A percentile compares a stretch with the other conserved stretches of the same genome.
Conservation (phyloP, 208 protist species). For the Leishmania arabica region DNA sequence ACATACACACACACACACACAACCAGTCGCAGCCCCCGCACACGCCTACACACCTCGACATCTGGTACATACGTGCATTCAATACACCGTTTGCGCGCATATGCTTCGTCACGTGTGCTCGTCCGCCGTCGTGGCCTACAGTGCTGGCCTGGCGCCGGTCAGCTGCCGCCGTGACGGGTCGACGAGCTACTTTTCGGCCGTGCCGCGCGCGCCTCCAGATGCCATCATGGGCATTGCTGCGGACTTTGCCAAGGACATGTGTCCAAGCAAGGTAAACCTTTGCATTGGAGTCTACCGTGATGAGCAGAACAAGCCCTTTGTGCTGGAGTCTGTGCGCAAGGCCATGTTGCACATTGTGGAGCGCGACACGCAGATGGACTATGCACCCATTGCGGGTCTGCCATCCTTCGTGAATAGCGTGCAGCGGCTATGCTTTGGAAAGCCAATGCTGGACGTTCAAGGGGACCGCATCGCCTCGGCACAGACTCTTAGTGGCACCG, state of each 20-base stretch:
- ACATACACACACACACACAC: neutral
- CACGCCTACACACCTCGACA: neutral
- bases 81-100: neutral
- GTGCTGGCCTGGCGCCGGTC: neutral
- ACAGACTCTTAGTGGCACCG: conserved; percentile 87
- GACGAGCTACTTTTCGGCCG: conserved; percentile 38
- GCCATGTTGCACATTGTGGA: conserved; percentile 43
- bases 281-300: conserved; percentile 97
- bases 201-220: conserved; percentile 64
- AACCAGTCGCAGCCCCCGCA: neutral
- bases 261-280: conserved; percentile 95
- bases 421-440: conserved; percentile 90
- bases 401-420: conserved; percentile 73
- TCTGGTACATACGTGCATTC: neutral
- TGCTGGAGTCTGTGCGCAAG: conserved; percentile 91
- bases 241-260: conserved; percentile 70
- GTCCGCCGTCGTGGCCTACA: neutral
- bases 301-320: conserved; percentile 90
- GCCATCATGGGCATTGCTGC: conserved; percentile 73
- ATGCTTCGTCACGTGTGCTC: conserved; percentile 20
- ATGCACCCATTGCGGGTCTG: conserved; percentile 94
- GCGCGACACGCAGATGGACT: conserved; percentile 84
- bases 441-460: conserved; percentile 33
- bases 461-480: conserved; percentile 65
- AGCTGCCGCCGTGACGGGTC: conserved; percentile 17